Conservation (phyloP, 306 rosid genomes). For the Lotus japonicus region DNA sequence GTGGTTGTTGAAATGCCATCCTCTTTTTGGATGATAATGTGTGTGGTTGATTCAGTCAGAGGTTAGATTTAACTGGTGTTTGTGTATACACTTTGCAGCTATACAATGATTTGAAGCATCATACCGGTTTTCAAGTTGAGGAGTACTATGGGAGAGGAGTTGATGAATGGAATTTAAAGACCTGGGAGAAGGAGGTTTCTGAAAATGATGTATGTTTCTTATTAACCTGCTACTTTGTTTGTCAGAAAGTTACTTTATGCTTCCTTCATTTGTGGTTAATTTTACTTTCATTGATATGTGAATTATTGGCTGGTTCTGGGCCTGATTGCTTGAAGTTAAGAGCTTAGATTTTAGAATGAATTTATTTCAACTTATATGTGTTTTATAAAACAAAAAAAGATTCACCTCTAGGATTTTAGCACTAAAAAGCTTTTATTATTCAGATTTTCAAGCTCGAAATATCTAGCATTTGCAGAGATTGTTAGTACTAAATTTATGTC, state of each 20-base stretch:
- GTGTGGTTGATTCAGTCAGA: not conserved
- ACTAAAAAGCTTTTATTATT: not conserved
- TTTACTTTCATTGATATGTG: not conserved
- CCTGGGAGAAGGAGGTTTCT: slow-evolving; percentile 66
- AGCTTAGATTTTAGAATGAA: too few relatives aligned
- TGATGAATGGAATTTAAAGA: slow-evolving; percentile 55
- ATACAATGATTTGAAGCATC: slow-evolving; percentile 43
- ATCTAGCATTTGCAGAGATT: not conserved
- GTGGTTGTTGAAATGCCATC: not conserved
- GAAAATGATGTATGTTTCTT: slow-evolving; percentile 56
- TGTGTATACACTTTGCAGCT: slow-evolving; percentile 63
- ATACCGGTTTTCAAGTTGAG: slow-evolving; percentile 53
- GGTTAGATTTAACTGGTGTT: slow-evolving; percentile 18
- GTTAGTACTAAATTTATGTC: not conserved
- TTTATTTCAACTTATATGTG: not conserved
- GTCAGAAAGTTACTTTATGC: not conserved
- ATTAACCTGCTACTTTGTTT: slow-evolving; percentile 3
- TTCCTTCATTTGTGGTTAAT: not conserved
- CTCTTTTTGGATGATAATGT: not conserved
- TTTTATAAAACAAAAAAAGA: not conserved
- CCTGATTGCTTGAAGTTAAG: too few relatives aligned
- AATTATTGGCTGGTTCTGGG: too few relatives aligned
- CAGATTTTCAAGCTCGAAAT: not conserved
- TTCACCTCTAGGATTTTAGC: not conserved
- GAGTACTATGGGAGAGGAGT: slow-evolving; percentile 84